These are phyloP conservation scores for Samsoniella hepiali DNA, from an alignment of 2,329 filamentous ascomycete species.

Conservation along the genomic window DNA sequence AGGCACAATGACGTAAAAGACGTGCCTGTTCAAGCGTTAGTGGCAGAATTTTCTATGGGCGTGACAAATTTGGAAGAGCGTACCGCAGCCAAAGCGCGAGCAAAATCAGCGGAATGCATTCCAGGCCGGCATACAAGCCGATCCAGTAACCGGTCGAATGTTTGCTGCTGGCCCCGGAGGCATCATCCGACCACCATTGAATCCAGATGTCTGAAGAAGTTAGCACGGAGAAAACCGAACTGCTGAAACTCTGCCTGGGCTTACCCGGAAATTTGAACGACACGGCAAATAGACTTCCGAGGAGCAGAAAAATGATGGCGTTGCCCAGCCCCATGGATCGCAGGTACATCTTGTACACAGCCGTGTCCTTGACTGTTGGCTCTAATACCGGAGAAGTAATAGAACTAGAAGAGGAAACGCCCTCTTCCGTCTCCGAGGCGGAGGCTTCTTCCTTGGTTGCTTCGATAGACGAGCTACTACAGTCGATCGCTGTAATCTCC, in stretches of 20 bases:
- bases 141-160: conserved; percentile 2
- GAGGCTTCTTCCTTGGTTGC: not conserved
- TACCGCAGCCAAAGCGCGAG: not conserved
- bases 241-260: not conserved
- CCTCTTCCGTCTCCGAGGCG: not conserved
- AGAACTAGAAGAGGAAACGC: not conserved
- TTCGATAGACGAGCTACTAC: not conserved
- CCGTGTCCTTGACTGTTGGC: not conserved
- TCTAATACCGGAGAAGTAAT: not conserved
- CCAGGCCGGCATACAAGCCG: not conserved
- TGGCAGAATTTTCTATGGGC: not conserved
- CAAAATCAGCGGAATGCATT: conserved; percentile 1
- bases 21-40: not conserved
- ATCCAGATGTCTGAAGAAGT: not conserved
- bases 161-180: not conserved
- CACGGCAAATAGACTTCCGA: not conserved
- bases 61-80: no score
- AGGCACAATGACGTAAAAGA: not conserved
- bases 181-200: conserved; percentile 9
- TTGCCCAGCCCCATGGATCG: conserved; percentile 2
- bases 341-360: conserved; percentile 9
- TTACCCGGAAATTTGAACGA: conserved; percentile 5
- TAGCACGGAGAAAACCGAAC: not conserved
- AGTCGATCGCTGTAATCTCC: no score
- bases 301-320: not conserved